Base-by-base conservation (phyloP, 306 rosid species). In the Senna tora region DNA sequence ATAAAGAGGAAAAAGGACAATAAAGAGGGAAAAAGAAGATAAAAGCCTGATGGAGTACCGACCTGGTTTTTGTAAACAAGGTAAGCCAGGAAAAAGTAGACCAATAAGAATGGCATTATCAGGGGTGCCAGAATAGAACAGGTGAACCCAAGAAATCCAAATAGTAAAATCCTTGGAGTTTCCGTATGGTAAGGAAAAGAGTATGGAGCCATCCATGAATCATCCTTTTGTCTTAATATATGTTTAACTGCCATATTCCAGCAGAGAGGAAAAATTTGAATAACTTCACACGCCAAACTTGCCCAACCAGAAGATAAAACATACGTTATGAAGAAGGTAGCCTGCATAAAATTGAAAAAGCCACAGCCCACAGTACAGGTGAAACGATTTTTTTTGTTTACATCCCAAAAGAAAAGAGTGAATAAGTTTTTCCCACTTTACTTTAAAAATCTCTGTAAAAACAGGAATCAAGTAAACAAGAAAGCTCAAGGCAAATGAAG, bases 231-330 rank as follows among this genome's bases (percentile, higher is more conserved):
- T 66, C 91, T 78, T 28, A 88, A 85, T 51, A 94, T 50, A 39
- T 73, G 81, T 71, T 76, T 82, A 69, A 71, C 81, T 68, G 88
- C 41, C 21, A 76, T 6, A 67, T 91, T 94, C 84, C 80, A 81
- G 22, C 83, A 34, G 66, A 94, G 93, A 75, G 96, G 77, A 77
- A 61, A 86, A 25, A 84, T 22, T 80, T 94, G 99, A 78, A 94
- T 88, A 21, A 89, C 78, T 83, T 94, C 99, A 82, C 75, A 79
- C 16, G 93, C 87, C 90, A 94, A 72, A 84, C 96, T 88, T 55
- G 93, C 96, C 97, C 99, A 94, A 60, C 97, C 99, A 65, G 97
- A 94, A 74, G 99, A 83, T 80, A 94, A 69, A 79, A 91, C 97
- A 69, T 91, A 94, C 56, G 99, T 94, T 79, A 84, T 81, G 84